These are phyloP conservation scores for Spergularia azorica DNA, from an alignment of 179 eudicot species.

Conservation along the genomic window DNA sequence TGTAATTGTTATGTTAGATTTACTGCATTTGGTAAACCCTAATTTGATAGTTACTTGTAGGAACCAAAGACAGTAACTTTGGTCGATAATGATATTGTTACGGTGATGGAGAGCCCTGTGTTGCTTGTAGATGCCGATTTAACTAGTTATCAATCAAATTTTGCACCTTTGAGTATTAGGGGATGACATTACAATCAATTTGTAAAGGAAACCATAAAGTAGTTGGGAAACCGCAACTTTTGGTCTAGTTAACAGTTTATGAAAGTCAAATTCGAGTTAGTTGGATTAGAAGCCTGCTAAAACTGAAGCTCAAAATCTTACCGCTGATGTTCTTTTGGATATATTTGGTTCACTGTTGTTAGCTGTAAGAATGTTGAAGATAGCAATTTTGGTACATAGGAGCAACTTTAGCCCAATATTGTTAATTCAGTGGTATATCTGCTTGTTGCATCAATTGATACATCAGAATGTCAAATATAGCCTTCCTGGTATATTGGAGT, in stretches of 20 bases:
- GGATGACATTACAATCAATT: background rate
- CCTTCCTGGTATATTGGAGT: no score
- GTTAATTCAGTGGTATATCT: background rate
- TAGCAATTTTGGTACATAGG: background rate
- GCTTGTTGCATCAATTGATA: slow-evolving; percentile 7
- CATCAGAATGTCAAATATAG: background rate
- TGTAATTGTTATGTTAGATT: background rate
- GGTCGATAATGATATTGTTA: background rate
- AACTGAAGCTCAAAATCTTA: no score
- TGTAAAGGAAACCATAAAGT: background rate
- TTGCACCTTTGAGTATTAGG: background rate
- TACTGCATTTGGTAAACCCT: background rate
- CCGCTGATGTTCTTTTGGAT: no score
- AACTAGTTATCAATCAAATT: background rate
- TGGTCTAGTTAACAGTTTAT: background rate
- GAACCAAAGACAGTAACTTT: background rate
- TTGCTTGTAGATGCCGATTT: background rate
- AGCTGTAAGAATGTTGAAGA: background rate
- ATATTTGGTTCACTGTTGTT: background rate
- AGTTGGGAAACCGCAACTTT: background rate
- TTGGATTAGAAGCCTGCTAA: background rate
- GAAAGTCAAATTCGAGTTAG: background rate
- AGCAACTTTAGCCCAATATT: background rate
- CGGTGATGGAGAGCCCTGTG: background rate
- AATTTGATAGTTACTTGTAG: background rate